Percentiles rank a stretch among this genome's conserved stretches.
phyloP scores from a whole-genome alignment of 2,329 filamentous ascomycete genomes.

The Colletotrichum sp. region DNA sequence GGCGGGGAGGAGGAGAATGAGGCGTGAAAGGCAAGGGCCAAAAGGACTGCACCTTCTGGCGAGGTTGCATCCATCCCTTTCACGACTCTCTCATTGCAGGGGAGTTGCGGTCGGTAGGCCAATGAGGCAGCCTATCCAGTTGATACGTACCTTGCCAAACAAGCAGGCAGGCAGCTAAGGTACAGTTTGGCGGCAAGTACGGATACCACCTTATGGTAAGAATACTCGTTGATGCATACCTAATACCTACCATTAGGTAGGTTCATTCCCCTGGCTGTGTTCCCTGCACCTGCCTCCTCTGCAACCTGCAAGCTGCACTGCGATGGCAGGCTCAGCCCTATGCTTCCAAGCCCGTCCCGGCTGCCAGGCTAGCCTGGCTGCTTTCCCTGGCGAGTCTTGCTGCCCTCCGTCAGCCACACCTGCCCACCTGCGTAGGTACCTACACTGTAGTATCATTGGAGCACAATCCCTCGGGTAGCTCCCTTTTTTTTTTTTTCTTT shows the following conservation, averaged over 20 bases:
- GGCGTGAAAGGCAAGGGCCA: background rate
- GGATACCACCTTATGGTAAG: no score
- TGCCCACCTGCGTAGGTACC: no score
- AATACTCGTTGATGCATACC: no score
- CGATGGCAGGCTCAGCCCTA: slow-evolving; percentile 19
- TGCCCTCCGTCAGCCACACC: slow-evolving; percentile 3
- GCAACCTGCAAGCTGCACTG: background rate
- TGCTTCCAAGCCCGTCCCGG: slow-evolving; percentile 7
- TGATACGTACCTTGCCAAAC: background rate
- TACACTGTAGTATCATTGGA: background rate
- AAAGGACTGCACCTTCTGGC: background rate
- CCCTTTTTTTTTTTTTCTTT: background rate
- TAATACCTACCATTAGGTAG: no score
- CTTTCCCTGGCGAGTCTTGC: background rate
- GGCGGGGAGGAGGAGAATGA: background rate
- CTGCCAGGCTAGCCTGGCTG: background rate
- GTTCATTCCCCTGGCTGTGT: background rate
- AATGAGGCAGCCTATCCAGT: background rate
- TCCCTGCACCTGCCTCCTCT: background rate
- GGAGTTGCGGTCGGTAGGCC: background rate
- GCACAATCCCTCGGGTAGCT: background rate
- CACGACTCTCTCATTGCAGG: background rate
- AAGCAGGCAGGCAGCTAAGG: background rate
- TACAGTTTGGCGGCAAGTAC: background rate
- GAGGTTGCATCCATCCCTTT: background rate